Evolutionary conservation across 2,329 filamentous ascomycete species (phyloP).

Genomic region (Gaeumannomyces sp.): DNA sequence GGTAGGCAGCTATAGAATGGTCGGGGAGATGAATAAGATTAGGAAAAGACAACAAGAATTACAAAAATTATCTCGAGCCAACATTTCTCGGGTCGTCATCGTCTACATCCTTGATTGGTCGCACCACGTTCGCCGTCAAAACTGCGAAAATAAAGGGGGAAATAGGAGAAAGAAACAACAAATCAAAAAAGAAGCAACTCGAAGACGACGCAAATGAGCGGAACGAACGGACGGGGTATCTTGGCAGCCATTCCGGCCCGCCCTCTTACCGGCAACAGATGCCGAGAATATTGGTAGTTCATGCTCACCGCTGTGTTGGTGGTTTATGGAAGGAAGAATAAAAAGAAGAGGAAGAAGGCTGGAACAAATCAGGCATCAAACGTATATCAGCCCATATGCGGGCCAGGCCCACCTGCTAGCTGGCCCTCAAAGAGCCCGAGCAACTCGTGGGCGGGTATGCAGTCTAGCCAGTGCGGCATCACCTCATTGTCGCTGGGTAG

Average conservation of each 20-base stretch:
- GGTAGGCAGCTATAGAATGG: too few species aligned
- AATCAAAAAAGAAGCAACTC: not conserved
- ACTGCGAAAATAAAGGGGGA: not conserved
- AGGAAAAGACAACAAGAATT: not conserved
- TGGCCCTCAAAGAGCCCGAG: slow-evolving; percentile 45
- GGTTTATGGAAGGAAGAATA: not conserved
- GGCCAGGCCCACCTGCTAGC: not conserved
- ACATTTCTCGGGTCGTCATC: not conserved
- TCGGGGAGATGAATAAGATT: not conserved
- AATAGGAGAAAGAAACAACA: not conserved
- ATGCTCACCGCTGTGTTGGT: too few species aligned
- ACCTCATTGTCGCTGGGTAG: slow-evolving; percentile 58
- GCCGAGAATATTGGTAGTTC: too few species aligned
- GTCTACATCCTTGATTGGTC: not conserved
- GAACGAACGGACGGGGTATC: not conserved
- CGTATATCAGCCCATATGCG: not conserved
- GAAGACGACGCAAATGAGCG: too few species aligned
- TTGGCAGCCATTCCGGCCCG: too few species aligned
- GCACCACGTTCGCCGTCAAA: not conserved
- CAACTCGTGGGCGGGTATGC: slow-evolving; percentile 57
- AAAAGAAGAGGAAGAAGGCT: not conserved
- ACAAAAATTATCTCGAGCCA: not conserved
- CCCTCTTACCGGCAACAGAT: not conserved
- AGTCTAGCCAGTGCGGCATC: slow-evolving; percentile 67
- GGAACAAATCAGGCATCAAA: not conserved